Conservation (phyloP, 2,329 filamentous ascomycete genomes). For the Fusarium albosuccineum region DNA sequence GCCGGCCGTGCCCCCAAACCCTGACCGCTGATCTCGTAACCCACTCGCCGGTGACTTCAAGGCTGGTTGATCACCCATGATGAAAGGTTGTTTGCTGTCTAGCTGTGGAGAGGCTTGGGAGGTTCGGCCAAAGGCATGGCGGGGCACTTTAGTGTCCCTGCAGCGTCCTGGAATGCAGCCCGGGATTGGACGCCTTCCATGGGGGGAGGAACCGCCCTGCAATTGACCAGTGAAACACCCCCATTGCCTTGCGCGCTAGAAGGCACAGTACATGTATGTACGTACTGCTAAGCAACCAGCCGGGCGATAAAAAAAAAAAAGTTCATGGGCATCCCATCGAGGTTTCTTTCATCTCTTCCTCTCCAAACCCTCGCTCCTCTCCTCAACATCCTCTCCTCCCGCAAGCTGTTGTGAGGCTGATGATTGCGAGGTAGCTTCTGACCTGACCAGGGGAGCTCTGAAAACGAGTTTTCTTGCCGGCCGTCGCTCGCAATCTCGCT, state of each 20-base stretch:
- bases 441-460: slow-evolving; percentile 54
- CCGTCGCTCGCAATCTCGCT: slow-evolving; percentile 50
- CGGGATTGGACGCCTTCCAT: slow-evolving; percentile 33
- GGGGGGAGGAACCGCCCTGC: slow-evolving; percentile 14
- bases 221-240: slow-evolving; percentile 45
- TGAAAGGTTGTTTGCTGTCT: slow-evolving; percentile 39
- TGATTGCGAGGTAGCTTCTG: slow-evolving; percentile 56
- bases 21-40: slow-evolving; percentile 45
- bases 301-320: slow-evolving; percentile 45
- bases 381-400: slow-evolving; percentile 33
- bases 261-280: too few relatives aligned
- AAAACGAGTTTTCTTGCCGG: slow-evolving; percentile 55
- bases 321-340: slow-evolving; percentile 40
- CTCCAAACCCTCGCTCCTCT: slow-evolving; percentile 41
- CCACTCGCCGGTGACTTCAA: slow-evolving; percentile 33
- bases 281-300: slow-evolving; percentile 28
- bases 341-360: slow-evolving; percentile 37
- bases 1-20: slow-evolving; percentile 26
- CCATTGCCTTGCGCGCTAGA: background rate
- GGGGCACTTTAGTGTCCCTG: slow-evolving; percentile 46
- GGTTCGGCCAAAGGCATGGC: slow-evolving; percentile 42
- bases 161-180: slow-evolving; percentile 32
- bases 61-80: slow-evolving; percentile 38
- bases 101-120: slow-evolving; percentile 44
- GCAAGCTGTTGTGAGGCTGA: slow-evolving; percentile 49